Evolutionary conservation across 2,329 filamentous ascomycete species (phyloP), one percentile per base, ranked within the genome.

Genomic region (Stagonosporopsis chrysanthemi): DNA sequence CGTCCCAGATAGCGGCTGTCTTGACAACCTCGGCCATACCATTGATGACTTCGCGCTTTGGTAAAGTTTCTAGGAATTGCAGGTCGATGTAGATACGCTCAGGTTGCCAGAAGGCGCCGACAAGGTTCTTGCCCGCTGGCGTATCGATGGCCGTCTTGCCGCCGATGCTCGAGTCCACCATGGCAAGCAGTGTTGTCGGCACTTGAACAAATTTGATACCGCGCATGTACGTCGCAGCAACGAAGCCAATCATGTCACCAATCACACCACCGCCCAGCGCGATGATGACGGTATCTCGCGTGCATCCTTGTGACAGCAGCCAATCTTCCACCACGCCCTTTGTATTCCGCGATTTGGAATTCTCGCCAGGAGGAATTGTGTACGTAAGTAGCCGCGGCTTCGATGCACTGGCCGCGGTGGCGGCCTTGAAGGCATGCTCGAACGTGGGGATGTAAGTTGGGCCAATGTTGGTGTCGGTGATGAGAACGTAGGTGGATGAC

Each of bases 21-120:
- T 97, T 97, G 75, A 97, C 85, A 28, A 99, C 94, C 80, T 99
- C 95, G 24, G 94, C 95, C 94, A 99, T 97, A 60, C 95, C 95
- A 75, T 99, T 99, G 78, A 97, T 92, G 72, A 99, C 94, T 78
- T 99, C 94, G 65, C 95, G 85, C 63, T 89, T 88, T 1, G 94
- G 93, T 19, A 99, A 82, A 1, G 92, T 96, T 74, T 96, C 91
- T 52, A 99, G 83, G 73, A 99, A 98, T 53, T 88, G 85, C 60
- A 98, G 82, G 76, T 99, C 95, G 68, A 99, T 93, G 78, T 97
- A 99, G 64, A 98, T 93, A 62, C 92, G 88, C 70, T 90, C 85
- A 4, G 95, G 95, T 75, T 99, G 95, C 93, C 94, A 98, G 78
- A 99, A 98, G 31, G 94, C 88, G 4, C 95, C 95, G 54, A 99